Conservation (phyloP, 495 filamentous ascomycete genomes). For the Podospora appendiculata region DNA sequence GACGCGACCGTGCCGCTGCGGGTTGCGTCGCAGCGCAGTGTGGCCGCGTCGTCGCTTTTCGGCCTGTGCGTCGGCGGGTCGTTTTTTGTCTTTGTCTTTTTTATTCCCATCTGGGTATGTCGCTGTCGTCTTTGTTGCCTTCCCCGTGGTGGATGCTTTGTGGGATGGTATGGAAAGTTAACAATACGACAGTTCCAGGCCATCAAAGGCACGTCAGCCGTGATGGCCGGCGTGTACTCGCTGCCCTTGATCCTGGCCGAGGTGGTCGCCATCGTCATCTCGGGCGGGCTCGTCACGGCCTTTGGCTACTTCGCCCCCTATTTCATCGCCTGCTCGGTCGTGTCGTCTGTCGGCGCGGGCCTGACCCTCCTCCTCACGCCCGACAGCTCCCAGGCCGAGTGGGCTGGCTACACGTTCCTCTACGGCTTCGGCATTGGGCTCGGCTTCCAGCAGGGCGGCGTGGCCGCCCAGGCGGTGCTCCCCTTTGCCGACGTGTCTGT, state of each 20-base stretch:
- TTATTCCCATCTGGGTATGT: background rate
- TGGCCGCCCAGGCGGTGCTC: slow-evolving; percentile 47
- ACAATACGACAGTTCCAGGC: slow-evolving; percentile 54
- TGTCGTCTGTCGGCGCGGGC: slow-evolving; percentile 52
- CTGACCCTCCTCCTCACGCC: slow-evolving; percentile 46
- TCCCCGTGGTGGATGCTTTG: too few relatives aligned
- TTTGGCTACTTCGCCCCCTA: slow-evolving; percentile 19
- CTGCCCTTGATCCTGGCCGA: slow-evolving; percentile 54
- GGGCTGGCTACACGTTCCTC: slow-evolving; percentile 55
- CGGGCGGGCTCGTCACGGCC: slow-evolving; percentile 23
- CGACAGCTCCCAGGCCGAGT: slow-evolving; percentile 36
- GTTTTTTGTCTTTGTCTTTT: slow-evolving; percentile 43
- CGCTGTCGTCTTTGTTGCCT: too few relatives aligned
- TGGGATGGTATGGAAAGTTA: too few relatives aligned
- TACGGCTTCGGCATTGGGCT: slow-evolving; percentile 33
- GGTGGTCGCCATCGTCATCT: slow-evolving; percentile 46
- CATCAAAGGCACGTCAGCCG: slow-evolving; percentile 51
- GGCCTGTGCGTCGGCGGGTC: slow-evolving; percentile 40
- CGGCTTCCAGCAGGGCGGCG: slow-evolving; percentile 47
- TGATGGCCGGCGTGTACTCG: slow-evolving; percentile 55
- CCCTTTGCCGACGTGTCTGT: slow-evolving; percentile 44
- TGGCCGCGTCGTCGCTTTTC: slow-evolving; percentile 43
- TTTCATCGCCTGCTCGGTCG: slow-evolving; percentile 39
- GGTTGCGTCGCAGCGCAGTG: slow-evolving; percentile 52
- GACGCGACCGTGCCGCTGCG: slow-evolving; percentile 42